A percentile compares a stretch with the other conserved stretches of the same genome.
Conservation (phyloP, 1,284 basidiomycete species). For the Melampsora abietis-canadensis region DNA sequence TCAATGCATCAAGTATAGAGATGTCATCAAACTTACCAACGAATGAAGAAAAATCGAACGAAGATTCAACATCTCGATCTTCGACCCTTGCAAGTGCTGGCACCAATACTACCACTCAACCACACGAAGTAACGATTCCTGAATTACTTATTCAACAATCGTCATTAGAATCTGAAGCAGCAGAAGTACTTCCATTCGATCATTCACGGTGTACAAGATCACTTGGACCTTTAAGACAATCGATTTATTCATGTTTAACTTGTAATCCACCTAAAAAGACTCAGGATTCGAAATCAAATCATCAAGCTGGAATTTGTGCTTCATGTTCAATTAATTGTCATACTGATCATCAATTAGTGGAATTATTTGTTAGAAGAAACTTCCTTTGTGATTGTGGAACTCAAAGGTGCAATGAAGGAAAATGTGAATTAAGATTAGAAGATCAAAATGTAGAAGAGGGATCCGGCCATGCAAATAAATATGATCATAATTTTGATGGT, state of each 20-base stretch:
- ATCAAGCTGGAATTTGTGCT: conserved; percentile 21
- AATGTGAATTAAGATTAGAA: conserved; percentile 1
- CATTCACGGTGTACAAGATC: conserved; percentile 25
- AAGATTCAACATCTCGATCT: too few species aligned
- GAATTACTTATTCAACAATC: conserved; percentile 23
- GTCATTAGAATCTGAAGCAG: conserved; percentile 21
- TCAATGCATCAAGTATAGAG: too few species aligned
- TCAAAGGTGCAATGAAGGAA: conserved; percentile 12
- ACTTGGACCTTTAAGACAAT: conserved; percentile 28
- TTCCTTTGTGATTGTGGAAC: conserved; percentile 42
- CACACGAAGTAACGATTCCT: conserved; percentile 12
- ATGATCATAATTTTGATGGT: conserved; percentile 41
- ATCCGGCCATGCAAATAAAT: background rate
- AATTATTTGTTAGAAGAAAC: conserved; percentile 34
- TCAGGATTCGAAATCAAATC: background rate
- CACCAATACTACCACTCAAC: too few species aligned
- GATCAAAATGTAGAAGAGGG: background rate
- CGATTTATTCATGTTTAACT: conserved; percentile 35
- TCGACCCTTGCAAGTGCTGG: too few species aligned
- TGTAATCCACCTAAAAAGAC: conserved; percentile 11
- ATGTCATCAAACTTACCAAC: too few species aligned
- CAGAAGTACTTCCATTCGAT: conserved; percentile 35
- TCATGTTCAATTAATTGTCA: conserved; percentile 38
- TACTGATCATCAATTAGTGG: conserved; percentile 38
- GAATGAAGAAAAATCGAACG: too few species aligned